Evolutionary conservation across 2,329 filamentous ascomycete genomes (phyloP).

Genomic region (Torrubiellomyces zombiae): DNA sequence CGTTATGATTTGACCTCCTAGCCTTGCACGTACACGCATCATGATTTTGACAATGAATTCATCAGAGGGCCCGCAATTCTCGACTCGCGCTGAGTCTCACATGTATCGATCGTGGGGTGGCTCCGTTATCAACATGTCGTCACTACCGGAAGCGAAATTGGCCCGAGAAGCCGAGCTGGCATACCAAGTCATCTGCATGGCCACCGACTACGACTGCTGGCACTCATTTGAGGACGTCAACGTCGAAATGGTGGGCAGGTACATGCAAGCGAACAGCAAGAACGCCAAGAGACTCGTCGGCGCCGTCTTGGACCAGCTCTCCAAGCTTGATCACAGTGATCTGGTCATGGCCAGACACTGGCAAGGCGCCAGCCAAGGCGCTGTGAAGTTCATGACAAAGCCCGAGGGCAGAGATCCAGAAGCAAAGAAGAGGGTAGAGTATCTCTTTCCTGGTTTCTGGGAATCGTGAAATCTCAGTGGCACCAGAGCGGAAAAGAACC

Average conservation of each 20-base stretch:
- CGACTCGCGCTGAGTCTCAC: slow-evolving; percentile 85
- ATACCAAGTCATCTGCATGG: slow-evolving; percentile 99
- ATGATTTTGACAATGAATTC: slow-evolving; percentile 1
- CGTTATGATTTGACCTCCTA: neutral
- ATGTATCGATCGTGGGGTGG: slow-evolving; percentile 92
- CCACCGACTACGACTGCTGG: slow-evolving; percentile 99
- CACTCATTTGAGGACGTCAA: slow-evolving; percentile 68
- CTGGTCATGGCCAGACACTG: slow-evolving; percentile 69
- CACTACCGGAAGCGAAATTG: slow-evolving; percentile 86
- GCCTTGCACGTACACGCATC: slow-evolving; percentile 1
- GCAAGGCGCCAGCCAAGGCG: slow-evolving; percentile 58
- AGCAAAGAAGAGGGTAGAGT: slow-evolving; percentile 65
- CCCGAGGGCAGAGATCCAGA: slow-evolving; percentile 55
- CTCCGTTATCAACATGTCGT: slow-evolving; percentile 95
- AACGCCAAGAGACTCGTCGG: slow-evolving; percentile 78
- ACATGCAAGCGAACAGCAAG: slow-evolving; percentile 84
- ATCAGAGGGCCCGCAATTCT: slow-evolving; percentile 92
- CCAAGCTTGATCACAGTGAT: slow-evolving; percentile 58
- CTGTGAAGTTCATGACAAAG: slow-evolving; percentile 69
- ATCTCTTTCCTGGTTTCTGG: slow-evolving; percentile 75
- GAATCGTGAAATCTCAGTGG: slow-evolving; percentile 14
- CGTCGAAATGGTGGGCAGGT: slow-evolving; percentile 90
- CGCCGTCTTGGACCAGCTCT: slow-evolving; percentile 74
- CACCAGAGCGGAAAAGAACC: no score
- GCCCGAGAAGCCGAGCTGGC: slow-evolving; percentile 90